These are phyloP conservation scores for Gnetum montanum DNA, from an alignment of 75 land plant species.

Conservation along the genomic window DNA sequence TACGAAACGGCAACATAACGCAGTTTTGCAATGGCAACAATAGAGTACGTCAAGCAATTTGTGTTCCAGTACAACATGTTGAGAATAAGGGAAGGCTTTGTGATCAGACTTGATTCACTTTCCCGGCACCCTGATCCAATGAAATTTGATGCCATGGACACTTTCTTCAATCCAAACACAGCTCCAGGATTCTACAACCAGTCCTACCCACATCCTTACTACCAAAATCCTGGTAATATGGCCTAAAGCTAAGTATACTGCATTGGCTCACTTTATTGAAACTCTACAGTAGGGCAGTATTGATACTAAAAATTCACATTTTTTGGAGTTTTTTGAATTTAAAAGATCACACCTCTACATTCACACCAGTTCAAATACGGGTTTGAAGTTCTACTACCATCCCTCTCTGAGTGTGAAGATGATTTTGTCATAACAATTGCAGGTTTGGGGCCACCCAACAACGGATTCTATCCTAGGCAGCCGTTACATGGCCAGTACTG, in stretches of 20 bases:
- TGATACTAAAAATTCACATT: too few species aligned
- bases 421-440: too few species aligned
- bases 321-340: too few species aligned
- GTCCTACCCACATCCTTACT: neutral
- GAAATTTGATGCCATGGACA: constrained; percentile 2
- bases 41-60: constrained; percentile 63
- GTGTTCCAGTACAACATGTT: constrained; percentile 43
- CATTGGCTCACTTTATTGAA: too few species aligned
- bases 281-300: too few species aligned
- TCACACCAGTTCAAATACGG: too few species aligned
- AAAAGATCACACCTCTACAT: too few species aligned
- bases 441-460: constrained; percentile 8
- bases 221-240: constrained; percentile 5
- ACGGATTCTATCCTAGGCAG: constrained; percentile 16
- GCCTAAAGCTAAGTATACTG: too few species aligned
- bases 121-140: constrained; percentile 20
- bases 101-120: constrained; percentile 47
- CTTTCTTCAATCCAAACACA: constrained; percentile 1
- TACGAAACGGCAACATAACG: too few species aligned
- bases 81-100: constrained; percentile 41
- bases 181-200: constrained; percentile 7
- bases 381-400: too few species aligned
- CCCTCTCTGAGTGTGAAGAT: too few species aligned
- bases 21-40: constrained; percentile 57
- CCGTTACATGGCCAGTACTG: constrained; percentile 14